Conservation (phyloP, 2,329 filamentous ascomycete genomes). For the Cordyceps tenuipes region DNA sequence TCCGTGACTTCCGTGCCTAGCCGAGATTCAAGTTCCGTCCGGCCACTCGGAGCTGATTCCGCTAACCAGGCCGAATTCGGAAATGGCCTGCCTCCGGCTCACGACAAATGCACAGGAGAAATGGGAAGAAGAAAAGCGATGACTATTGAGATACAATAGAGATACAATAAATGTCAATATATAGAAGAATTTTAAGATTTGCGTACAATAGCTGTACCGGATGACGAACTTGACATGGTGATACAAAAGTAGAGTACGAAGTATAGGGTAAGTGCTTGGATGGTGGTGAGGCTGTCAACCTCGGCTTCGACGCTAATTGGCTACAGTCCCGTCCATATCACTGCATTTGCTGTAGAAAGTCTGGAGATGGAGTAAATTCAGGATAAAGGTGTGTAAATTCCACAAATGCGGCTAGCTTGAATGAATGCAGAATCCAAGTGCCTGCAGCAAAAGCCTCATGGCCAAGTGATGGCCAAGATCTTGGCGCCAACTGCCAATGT, state of each 20-base stretch:
- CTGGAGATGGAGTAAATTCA: neutral
- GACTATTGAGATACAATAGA: too few relatives aligned
- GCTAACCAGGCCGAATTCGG: neutral
- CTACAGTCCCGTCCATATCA: too few relatives aligned
- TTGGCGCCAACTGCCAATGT: neutral
- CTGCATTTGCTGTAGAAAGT: too few relatives aligned
- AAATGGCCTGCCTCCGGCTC: neutral
- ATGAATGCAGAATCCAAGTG: too few relatives aligned
- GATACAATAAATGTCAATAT: too few relatives aligned
- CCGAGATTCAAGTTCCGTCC: conserved; percentile 1
- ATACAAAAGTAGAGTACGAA: too few relatives aligned
- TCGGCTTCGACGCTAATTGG: too few relatives aligned
- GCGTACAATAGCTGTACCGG: too few relatives aligned
- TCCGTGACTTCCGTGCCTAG: neutral
- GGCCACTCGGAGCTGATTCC: conserved; percentile 2
- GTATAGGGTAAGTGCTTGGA: too few relatives aligned
- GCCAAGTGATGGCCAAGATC: neutral
- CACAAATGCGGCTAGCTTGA: neutral
- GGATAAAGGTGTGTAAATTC: neutral
- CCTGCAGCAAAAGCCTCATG: neutral
- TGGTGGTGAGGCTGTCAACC: too few relatives aligned
- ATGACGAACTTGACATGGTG: too few relatives aligned
- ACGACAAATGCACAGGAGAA: neutral
- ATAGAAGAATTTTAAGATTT: too few relatives aligned
- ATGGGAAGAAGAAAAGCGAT: neutral